phyloP scores from a whole-genome alignment of 495 filamentous ascomycete species.

The Pyronema domesticum region DNA sequence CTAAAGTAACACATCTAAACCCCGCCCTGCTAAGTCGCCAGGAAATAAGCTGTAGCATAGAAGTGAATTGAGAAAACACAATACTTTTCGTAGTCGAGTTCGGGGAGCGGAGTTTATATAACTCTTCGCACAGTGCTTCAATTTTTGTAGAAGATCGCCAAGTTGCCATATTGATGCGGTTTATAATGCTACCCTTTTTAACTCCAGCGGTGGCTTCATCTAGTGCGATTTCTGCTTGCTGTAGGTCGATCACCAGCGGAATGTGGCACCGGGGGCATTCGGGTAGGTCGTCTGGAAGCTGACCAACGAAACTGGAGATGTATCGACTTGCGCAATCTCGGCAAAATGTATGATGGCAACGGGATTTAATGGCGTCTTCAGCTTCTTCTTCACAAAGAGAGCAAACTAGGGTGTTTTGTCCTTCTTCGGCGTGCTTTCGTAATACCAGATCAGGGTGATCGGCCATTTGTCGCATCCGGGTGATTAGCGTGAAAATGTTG shows the following conservation, averaged over 20 bases:
- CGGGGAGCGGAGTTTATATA: conserved; percentile 71
- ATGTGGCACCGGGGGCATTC: conserved; percentile 92
- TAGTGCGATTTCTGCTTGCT: conserved; percentile 84
- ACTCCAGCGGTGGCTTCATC: conserved; percentile 43
- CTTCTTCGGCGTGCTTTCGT: conserved; percentile 65
- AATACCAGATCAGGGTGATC: conserved; percentile 90
- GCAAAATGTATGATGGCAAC: conserved; percentile 90
- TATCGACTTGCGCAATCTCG: conserved; percentile 75
- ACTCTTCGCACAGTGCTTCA: conserved; percentile 81
- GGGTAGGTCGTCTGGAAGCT: conserved; percentile 30
- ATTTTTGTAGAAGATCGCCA: conserved; percentile 98
- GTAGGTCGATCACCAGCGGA: conserved; percentile 68
- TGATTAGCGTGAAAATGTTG: conserved; percentile 73
- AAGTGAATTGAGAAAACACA: conserved; percentile 93
- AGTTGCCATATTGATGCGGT: conserved; percentile 89
- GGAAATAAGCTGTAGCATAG: conserved; percentile 92
- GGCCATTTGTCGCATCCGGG: conserved; percentile 93
- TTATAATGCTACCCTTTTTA: conserved; percentile 92
- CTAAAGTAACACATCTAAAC: conserved; percentile 93
- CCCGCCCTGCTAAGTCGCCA: conserved; percentile 89
- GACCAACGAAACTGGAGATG: conserved; percentile 47
- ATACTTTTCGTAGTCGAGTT: conserved; percentile 90
- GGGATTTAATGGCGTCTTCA: conserved; percentile 79
- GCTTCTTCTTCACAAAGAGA: conserved; percentile 88
- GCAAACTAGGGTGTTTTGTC: conserved; percentile 82